Evolutionary conservation across 331 rosid genomes (phyloP), one percentile per base, ranked within the genome.

Genomic region (Saraca asoca): DNA sequence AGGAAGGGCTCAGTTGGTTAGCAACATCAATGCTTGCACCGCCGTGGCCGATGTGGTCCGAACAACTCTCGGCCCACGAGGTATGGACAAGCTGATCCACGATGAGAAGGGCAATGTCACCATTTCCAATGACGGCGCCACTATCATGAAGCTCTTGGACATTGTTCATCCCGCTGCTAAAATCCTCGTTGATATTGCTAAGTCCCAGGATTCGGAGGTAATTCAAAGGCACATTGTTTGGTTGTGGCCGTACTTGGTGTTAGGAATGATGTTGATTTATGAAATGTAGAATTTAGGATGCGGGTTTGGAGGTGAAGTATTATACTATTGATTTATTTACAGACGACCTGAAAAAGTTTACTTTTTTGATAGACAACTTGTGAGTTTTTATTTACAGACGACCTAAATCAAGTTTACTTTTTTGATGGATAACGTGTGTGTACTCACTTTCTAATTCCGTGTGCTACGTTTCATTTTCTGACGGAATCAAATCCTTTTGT

Each of bases 121-220:
- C 81, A 94, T 94, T 38, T 94, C 99, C 56, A 94, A 94, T 58
- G 99, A 94, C 39, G 99, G 99, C 51, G 99, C 99, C 57, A 94
- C 99, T 52, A 94, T 94, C 76, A 94, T 94, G 99, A 94, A 94
- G 80, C 90, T 94, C 15, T 90, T 94, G 0, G 99, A 94, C 35
- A 85, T 94, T 6, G 89, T 94, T 14, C 99, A 94, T 44, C 99
- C 99, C 7, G 99, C 95, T 16, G 86, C 99, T 10, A 94, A 90
- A 76, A 94, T 94, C 76, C 95, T 94, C 2, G 99, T 94, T 7
- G 99, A 94, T 42, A 94, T 94, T 67, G 99, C 99, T 41, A 87
- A 87, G 82, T 94, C 99, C 20, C 99, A 94, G 78, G 99, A 94
- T 65, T 88, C 99, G 1, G 99, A 94, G 97, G 99, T 94, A 29